phyloP scores from a whole-genome alignment of 768 basidiomycete genomes.

The Mrakia hoshinonis region DNA sequence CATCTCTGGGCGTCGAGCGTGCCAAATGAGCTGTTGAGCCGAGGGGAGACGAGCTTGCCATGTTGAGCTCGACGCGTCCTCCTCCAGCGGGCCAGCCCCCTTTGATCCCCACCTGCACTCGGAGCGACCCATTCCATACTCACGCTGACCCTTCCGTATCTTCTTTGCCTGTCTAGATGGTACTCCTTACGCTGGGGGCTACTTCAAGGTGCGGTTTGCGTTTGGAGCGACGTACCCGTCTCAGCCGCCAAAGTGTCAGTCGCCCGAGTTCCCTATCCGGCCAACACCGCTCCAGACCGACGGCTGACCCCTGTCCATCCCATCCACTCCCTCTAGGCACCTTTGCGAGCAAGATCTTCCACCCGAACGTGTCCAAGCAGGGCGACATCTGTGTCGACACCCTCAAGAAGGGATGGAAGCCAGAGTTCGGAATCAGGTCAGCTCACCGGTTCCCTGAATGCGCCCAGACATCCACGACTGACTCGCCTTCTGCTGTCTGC shows the following conservation, averaged over 20 bases:
- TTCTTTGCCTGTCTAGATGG: slow-evolving; percentile 44
- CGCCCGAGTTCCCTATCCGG: background rate
- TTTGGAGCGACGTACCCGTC: slow-evolving; percentile 93
- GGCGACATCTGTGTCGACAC: slow-evolving; percentile 98
- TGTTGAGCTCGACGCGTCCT: slow-evolving; percentile 6
- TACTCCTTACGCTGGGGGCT: slow-evolving; percentile 63
- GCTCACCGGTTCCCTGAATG: slow-evolving; percentile 53
- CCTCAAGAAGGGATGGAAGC: slow-evolving; percentile 93
- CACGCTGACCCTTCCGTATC: background rate
- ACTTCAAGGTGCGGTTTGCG: slow-evolving; percentile 66
- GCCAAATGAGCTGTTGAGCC: background rate
- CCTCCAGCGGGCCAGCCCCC: background rate
- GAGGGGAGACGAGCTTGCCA: background rate
- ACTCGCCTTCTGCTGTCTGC: too few relatives aligned
- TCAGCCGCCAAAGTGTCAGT: slow-evolving; percentile 79
- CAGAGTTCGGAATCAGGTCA: slow-evolving; percentile 78
- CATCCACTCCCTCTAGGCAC: slow-evolving; percentile 51
- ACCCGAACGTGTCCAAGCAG: slow-evolving; percentile 80
- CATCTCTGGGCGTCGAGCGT: background rate
- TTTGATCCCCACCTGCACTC: background rate
- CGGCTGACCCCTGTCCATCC: background rate
- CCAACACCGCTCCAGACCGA: background rate
- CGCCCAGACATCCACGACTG: too few relatives aligned
- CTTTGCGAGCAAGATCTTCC: slow-evolving; percentile 91
- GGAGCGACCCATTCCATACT: background rate